Conservation (phyloP, 176 grass and related monocot genomes). For the Cenchrus fungigraminus region DNA sequence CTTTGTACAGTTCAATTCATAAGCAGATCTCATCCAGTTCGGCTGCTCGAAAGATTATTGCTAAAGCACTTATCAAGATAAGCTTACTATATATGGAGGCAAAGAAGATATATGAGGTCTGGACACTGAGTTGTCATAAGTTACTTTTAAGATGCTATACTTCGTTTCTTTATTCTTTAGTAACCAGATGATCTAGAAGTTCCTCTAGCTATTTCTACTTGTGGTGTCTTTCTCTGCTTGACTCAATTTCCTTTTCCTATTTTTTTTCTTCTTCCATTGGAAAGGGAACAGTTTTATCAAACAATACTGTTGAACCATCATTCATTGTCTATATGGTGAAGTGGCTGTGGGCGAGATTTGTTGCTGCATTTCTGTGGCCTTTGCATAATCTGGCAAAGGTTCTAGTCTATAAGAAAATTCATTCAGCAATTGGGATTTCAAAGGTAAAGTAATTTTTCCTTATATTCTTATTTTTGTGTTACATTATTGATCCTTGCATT, state of each 20-base stretch:
- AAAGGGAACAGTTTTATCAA: constrained; percentile 79
- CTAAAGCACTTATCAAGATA: constrained; percentile 77
- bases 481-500: neutral
- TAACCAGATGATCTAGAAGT: constrained; percentile 24
- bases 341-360: constrained; percentile 72
- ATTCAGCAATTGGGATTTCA: constrained; percentile 83
- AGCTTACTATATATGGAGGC: constrained; percentile 91
- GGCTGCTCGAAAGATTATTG: constrained; percentile 62
- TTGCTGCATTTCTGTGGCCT: constrained; percentile 73
- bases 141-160: constrained; percentile 24
- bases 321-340: constrained; percentile 51
- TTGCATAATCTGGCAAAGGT: constrained; percentile 87
- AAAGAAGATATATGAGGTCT: constrained; percentile 85
- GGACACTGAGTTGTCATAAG: neutral
- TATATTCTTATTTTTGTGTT: constrained; percentile 12
- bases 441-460: constrained; percentile 60
- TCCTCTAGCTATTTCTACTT: neutral
- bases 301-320: constrained; percentile 53
- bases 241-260: constrained; percentile 13
- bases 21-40: constrained; percentile 84
- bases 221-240: constrained; percentile 34
- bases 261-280: constrained; percentile 35
- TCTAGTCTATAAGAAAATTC: constrained; percentile 88
- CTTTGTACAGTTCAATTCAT: constrained; percentile 82
- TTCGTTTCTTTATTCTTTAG: constrained; percentile 20